These are phyloP conservation scores for Tricholoma terreum DNA, from an alignment of 768 basidiomycete species.

Conservation along the genomic window DNA sequence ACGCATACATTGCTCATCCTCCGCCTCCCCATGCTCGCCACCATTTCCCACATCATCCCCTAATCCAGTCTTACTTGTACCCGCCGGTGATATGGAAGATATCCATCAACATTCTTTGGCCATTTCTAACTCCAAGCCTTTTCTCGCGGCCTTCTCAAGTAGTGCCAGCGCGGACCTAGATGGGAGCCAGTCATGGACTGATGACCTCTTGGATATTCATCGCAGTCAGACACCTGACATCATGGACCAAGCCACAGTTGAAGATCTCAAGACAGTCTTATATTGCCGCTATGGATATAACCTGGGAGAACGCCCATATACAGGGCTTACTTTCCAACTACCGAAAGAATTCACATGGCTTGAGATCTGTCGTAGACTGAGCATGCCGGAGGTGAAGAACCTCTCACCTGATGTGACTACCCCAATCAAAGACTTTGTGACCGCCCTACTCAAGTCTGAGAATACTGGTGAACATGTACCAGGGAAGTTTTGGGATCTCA, in stretches of 20 bases:
- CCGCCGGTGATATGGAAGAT: neutral
- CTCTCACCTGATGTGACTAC: neutral
- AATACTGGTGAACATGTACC: neutral
- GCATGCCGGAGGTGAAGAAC: neutral
- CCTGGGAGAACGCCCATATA: neutral
- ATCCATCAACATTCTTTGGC: neutral
- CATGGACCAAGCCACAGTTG: neutral
- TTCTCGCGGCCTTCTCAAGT: neutral
- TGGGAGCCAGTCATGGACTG: neutral
- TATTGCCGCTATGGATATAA: neutral
- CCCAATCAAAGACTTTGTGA: neutral
- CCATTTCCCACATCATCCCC: neutral
- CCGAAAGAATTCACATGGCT: neutral
- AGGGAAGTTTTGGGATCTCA: constrained; percentile 1
- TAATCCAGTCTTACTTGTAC: neutral
- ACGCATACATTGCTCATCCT: neutral
- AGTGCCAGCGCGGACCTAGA: too few relatives aligned
- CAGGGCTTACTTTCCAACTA: neutral
- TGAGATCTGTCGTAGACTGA: neutral
- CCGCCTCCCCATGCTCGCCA: neutral
- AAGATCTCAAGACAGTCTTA: neutral
- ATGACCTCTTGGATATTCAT: neutral
- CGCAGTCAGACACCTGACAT: neutral
- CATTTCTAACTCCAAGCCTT: neutral
- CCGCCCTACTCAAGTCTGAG: neutral